phyloP scores from a whole-genome alignment of 108 stramenopile species.

The Schizochytrium sp. region DNA sequence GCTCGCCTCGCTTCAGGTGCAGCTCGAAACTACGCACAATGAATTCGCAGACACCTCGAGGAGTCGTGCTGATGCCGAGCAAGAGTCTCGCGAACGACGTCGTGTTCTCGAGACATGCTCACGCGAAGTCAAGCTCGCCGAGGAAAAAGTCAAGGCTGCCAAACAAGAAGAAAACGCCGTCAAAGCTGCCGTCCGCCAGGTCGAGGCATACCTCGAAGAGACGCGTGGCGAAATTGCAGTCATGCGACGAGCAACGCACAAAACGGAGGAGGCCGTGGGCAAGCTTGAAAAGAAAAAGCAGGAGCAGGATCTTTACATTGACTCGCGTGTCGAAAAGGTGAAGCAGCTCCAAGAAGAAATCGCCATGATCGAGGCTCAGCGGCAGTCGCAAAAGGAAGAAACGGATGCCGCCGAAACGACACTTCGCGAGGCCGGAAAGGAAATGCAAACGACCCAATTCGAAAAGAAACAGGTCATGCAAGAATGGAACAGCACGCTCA shows the following conservation, averaged over 20 bases:
- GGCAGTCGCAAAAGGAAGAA: slow-evolving; percentile 46
- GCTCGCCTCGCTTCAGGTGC: slow-evolving; percentile 58
- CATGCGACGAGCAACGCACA: slow-evolving; percentile 62
- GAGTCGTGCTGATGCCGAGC: slow-evolving; percentile 43
- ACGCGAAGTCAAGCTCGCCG: background rate
- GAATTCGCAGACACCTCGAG: slow-evolving; percentile 39
- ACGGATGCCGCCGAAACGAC: slow-evolving; percentile 57
- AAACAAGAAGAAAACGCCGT: slow-evolving; percentile 47
- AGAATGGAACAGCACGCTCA: slow-evolving; percentile 66
- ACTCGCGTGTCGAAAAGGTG: slow-evolving; percentile 54
- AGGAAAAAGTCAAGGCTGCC: slow-evolving; percentile 19
- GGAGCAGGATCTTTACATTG: slow-evolving; percentile 65
- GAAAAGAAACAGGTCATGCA: slow-evolving; percentile 70
- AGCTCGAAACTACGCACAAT: slow-evolving; percentile 50
- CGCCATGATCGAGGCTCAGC: slow-evolving; percentile 45
- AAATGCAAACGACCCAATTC: slow-evolving; percentile 57
- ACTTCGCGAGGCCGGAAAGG: slow-evolving; percentile 57
- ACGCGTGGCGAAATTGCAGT: slow-evolving; percentile 68
- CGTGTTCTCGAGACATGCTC: slow-evolving; percentile 6
- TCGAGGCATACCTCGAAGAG: slow-evolving; percentile 65
- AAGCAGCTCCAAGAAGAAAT: slow-evolving; percentile 57
- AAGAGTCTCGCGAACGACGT: slow-evolving; percentile 30
- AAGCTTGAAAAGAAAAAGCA: slow-evolving; percentile 58
- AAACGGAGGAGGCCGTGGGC: slow-evolving; percentile 59
- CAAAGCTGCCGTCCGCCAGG: slow-evolving; percentile 55